Evolutionary conservation across 805 yeast species (phyloP).

Genomic region (Nakazawaea ambrosiae): DNA sequence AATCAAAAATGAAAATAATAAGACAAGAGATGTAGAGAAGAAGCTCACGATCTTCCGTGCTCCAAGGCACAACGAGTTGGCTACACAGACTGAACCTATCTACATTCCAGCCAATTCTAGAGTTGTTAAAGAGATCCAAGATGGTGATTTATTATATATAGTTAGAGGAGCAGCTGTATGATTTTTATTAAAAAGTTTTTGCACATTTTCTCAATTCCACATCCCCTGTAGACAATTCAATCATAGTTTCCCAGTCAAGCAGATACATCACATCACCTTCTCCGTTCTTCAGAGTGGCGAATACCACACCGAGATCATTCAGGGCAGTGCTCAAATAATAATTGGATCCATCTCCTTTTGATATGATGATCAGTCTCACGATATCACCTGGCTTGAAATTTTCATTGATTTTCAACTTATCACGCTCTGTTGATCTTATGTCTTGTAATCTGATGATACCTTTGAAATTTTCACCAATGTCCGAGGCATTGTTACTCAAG

Average conservation of each 20-base stretch:
- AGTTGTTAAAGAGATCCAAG: conserved; percentile 31
- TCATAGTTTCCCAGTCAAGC: conserved; percentile 94
- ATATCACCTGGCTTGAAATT: conserved; percentile 90
- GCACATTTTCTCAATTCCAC: conserved; percentile 86
- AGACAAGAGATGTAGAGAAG: conserved; percentile 31
- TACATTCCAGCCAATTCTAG: conserved; percentile 30
- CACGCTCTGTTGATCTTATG: conserved; percentile 85
- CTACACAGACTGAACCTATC: conserved; percentile 18
- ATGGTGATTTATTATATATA: conserved; percentile 45
- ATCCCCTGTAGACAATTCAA: conserved; percentile 65
- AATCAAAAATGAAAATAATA: conserved; percentile 43
- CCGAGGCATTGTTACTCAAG: conserved; percentile 44
- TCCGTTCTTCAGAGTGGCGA: conserved; percentile 68
- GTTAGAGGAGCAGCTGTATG: conserved; percentile 37
- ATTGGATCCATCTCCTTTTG: conserved; percentile 90
- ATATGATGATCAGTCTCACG: conserved; percentile 73
- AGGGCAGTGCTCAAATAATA: conserved; percentile 86
- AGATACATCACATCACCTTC: conserved; percentile 79
- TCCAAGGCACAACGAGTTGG: conserved; percentile 18
- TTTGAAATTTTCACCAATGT: conserved; percentile 82
- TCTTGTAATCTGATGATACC: conserved; percentile 86
- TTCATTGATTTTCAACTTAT: conserved; percentile 70
- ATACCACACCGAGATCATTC: conserved; percentile 89
- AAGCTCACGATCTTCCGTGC: conserved; percentile 41
- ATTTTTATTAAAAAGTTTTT: conserved; percentile 51